These are phyloP conservation scores for Lycium ferocissimum DNA, from an alignment of 257 asterid species.

Conservation along the genomic window DNA sequence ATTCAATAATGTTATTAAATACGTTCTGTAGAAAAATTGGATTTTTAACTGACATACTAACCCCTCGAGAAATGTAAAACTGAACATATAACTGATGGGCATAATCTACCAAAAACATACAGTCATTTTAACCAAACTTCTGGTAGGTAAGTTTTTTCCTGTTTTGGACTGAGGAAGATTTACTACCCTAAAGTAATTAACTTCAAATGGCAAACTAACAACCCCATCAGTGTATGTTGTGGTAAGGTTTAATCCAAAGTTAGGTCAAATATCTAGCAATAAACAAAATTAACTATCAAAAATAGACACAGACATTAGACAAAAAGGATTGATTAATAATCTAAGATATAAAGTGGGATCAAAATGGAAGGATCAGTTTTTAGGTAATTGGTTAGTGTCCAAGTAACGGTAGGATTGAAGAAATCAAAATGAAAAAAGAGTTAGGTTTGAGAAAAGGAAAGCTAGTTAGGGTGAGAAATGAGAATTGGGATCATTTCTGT, in stretches of 20 bases:
- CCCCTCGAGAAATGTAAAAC: neutral
- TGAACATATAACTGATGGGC: neutral
- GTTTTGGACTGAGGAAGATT: neutral
- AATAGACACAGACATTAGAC: constrained; percentile 30
- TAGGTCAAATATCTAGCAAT: constrained; percentile 3
- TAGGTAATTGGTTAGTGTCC: constrained; percentile 47
- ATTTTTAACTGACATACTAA: neutral
- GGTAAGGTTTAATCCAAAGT: constrained; percentile 8
- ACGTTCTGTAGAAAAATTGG: neutral
- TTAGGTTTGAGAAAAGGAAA: constrained; percentile 60
- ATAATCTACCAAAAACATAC: neutral
- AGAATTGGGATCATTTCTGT: constrained; percentile 43
- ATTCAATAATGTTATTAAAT: neutral
- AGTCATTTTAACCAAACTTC: constrained; percentile 13
- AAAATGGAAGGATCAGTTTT: neutral
- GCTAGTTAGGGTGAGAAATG: constrained; percentile 37
- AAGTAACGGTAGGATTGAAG: constrained; percentile 52
- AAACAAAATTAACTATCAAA: constrained; percentile 29
- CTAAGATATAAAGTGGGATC: constrained; percentile 44
- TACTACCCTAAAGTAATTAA: constrained; percentile 19
- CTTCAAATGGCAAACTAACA: neutral
- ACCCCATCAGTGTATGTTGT: neutral
- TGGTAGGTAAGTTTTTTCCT: neutral
- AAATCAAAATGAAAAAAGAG: constrained; percentile 39
- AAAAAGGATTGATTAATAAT: constrained; percentile 38